Conservation (phyloP, 108 stramenopile genomes). For the Phaeodactylum tricornutum region DNA sequence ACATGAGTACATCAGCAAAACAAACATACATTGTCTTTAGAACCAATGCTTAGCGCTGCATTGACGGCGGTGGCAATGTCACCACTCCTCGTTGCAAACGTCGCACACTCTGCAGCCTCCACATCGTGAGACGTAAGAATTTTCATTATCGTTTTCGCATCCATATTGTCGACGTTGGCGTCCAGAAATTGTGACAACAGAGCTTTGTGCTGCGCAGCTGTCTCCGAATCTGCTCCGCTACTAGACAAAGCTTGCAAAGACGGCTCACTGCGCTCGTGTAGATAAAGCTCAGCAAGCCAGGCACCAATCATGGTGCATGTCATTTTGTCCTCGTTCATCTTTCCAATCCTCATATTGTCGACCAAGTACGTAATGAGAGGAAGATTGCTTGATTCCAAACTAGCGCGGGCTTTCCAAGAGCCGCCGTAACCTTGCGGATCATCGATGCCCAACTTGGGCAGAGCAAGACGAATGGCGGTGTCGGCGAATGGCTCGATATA, state of each 20-base stretch:
- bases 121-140: conserved; percentile 74
- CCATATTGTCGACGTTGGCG: conserved; percentile 59
- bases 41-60: conserved; percentile 30
- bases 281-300: conserved; percentile 74
- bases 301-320: conserved; percentile 79
- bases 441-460: conserved; percentile 60
- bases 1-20: background rate
- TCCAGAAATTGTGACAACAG: conserved; percentile 60
- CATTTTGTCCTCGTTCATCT: conserved; percentile 55
- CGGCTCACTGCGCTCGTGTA: conserved; percentile 43
- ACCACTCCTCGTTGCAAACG: conserved; percentile 48
- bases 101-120: conserved; percentile 62
- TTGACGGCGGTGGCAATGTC: conserved; percentile 13
- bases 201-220: conserved; percentile 24
- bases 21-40: conserved; percentile 32
- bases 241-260: too few species aligned
- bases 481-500: conserved; percentile 71
- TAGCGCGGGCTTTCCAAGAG: conserved; percentile 45
- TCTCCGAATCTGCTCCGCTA: too few species aligned
- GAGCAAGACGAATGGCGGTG: conserved; percentile 55
- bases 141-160: conserved; percentile 66
- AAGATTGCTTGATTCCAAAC: conserved; percentile 49
- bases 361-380: conserved; percentile 68
- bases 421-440: conserved; percentile 38
- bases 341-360: conserved; percentile 68